Evolutionary conservation across 345 rosid species (phyloP), one percentile per base, ranked within the genome.

Genomic region (Aquilaria yunnanensis): DNA sequence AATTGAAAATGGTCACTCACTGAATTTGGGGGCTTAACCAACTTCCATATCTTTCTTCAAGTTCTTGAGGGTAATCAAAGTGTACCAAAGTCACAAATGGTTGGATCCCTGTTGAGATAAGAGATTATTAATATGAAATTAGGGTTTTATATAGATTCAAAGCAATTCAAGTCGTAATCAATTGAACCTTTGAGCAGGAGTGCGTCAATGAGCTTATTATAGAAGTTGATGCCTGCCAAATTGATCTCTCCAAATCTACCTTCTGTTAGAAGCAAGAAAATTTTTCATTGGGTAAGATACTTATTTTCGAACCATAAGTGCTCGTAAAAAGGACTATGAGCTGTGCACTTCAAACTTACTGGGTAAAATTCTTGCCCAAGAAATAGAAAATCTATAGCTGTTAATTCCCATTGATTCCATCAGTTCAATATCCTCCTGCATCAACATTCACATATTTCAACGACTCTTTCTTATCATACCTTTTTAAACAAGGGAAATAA

Each of bases 281-380:
- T 31, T 55, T 37, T 37, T 4, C 43, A 37, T 5, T 4, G 8
- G 43, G 43, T 37, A 5, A 37, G 43, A 37, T 37, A 4, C 0
- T 3, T 37, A 37, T 8, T 37, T 16, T 16, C 23, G 23, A 16
- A 16, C 23, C 23, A 16, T 16, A 16, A 16, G 23, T 16, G 23
- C 23, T 16, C 23, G 23, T 16, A 16, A 16, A 16, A 16, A 16
- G 23, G 23, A 16, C 23, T 16, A 14, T 12, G 11, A 12, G 32
- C 33, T 33, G 14, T 61, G 29, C 31, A 66, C 47, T 65, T 7
- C 12, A 32, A 53, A 51, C 89, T 80, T 71, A 92, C 98, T 77
- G 3, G 95, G 92, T 61, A 92, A 78, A 59, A 89, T 60, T 74
- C 96, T 76, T 13, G 96, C 81, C 96, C 96, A 85, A 46, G 98